Percentiles rank a stretch among this genome's conserved stretches.
Conservation (phyloP, 2,329 filamentous ascomycete species). For the Fusarium humuli region DNA sequence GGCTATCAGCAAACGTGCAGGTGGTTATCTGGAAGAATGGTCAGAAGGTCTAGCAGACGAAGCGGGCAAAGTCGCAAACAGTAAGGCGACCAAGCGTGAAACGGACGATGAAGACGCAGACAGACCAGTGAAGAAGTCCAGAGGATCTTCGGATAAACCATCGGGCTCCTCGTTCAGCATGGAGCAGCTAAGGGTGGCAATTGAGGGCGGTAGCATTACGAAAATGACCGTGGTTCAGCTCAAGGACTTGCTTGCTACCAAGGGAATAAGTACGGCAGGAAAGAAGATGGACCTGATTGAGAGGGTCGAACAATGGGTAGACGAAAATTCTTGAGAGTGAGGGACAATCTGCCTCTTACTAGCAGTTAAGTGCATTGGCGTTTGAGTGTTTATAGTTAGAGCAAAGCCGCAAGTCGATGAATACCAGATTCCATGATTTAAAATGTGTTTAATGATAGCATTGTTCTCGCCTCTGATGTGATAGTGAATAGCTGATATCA, state of each 20-base stretch:
- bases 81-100: conserved; percentile 64
- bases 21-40: conserved; percentile 82
- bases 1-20: conserved; percentile 90
- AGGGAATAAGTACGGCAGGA: conserved; percentile 62
- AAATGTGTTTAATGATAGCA: neutral
- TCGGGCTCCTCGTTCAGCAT: conserved; percentile 55
- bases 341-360: neutral
- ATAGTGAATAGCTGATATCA: neutral
- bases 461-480: neutral
- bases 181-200: conserved; percentile 59
- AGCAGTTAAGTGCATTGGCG: conserved; percentile 5
- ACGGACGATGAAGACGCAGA: conserved; percentile 59
- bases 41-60: conserved; percentile 74
- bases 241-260: conserved; percentile 60
- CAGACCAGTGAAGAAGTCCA: conserved; percentile 61
- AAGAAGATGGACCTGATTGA: conserved; percentile 67
- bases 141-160: conserved; percentile 50
- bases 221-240: conserved; percentile 67
- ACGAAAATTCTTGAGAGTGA: conserved; percentile 54
- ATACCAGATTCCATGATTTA: neutral
- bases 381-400: conserved; percentile 4
- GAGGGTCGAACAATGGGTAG: conserved; percentile 67
- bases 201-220: conserved; percentile 60
- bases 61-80: conserved; percentile 51
- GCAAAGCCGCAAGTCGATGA: neutral